A percentile compares a stretch with the other conserved stretches of the same genome.
Conservation (phyloP, 495 filamentous ascomycete genomes). For the Penicillium robsamsonii region DNA sequence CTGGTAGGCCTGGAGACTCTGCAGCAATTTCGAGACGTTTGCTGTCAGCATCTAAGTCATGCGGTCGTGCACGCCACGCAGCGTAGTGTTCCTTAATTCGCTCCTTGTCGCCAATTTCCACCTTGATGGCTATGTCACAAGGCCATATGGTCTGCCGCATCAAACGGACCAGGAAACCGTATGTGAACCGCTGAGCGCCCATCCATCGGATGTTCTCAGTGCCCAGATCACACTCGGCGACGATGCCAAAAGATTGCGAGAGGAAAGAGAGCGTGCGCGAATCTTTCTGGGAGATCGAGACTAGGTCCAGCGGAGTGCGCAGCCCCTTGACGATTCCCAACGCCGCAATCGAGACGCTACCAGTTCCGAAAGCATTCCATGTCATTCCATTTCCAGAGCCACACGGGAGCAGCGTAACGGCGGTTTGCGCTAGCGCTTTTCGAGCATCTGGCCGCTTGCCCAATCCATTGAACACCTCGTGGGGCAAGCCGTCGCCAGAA, state of each 20-base stretch:
- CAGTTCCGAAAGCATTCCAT: slow-evolving; percentile 82
- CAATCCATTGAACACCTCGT: slow-evolving; percentile 94
- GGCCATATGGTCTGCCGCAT: slow-evolving; percentile 75
- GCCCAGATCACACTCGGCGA: slow-evolving; percentile 83
- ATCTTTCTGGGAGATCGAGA: slow-evolving; percentile 81
- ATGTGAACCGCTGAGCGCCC: slow-evolving; percentile 79
- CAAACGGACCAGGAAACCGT: slow-evolving; percentile 73
- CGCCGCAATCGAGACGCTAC: slow-evolving; percentile 70
- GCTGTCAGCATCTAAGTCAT: slow-evolving; percentile 18
- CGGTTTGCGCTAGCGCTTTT: slow-evolving; percentile 71
- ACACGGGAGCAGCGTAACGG: slow-evolving; percentile 86
- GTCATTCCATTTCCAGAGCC: slow-evolving; percentile 94
- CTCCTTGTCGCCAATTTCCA: slow-evolving; percentile 73
- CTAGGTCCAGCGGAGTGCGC: slow-evolving; percentile 74
- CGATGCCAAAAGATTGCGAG: slow-evolving; percentile 84
- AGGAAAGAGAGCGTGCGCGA: slow-evolving; percentile 78
- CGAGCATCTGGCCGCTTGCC: slow-evolving; percentile 71
- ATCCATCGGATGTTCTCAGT: slow-evolving; percentile 94
- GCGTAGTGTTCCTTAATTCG: slow-evolving; percentile 72
- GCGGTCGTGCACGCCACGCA: slow-evolving; percentile 42
- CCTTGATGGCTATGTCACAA: slow-evolving; percentile 81
- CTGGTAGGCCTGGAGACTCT: slow-evolving; percentile 59
- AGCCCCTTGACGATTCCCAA: slow-evolving; percentile 83
- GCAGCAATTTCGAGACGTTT: slow-evolving; percentile 25
- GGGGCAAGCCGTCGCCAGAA: slow-evolving; percentile 87